Conservation (phyloP, 2,329 filamentous ascomycete genomes). For the Cytospora schulzeri region DNA sequence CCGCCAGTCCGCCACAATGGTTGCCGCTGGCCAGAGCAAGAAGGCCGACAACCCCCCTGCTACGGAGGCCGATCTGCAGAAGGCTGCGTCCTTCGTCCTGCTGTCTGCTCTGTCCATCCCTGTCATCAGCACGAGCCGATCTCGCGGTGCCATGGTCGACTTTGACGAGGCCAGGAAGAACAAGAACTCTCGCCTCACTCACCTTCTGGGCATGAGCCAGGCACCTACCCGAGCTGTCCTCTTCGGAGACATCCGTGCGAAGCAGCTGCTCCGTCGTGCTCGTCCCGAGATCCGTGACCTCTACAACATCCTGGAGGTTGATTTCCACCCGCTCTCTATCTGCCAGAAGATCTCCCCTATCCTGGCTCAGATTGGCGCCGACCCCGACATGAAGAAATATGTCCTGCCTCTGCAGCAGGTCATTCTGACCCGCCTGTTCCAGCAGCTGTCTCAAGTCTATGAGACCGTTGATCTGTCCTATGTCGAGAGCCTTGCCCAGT, state of each 20-base stretch:
- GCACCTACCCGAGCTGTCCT: constrained; percentile 86
- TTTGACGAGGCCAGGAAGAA: constrained; percentile 97
- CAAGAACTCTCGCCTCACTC: constrained; percentile 97
- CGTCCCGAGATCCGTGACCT: constrained; percentile 94
- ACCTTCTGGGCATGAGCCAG: constrained; percentile 89
- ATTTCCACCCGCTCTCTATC: constrained; percentile 98
- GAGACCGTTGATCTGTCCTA: constrained; percentile 95
- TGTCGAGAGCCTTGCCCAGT: constrained; percentile 89
- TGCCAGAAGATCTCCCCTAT: constrained; percentile 99
- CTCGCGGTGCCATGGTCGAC: constrained; percentile 92
- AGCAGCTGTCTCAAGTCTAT: constrained; percentile 98
- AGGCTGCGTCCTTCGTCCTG: constrained; percentile 92
- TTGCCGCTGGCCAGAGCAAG: constrained; percentile 81
- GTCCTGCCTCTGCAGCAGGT: constrained; percentile 95
- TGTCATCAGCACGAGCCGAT: constrained; percentile 97
- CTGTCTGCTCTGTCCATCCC: constrained; percentile 96
- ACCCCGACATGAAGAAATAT: constrained; percentile 97
- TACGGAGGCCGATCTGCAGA: constrained; percentile 86
- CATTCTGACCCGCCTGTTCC: constrained; percentile 96
- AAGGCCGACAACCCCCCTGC: constrained; percentile 94
- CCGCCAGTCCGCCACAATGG: constrained; percentile 81
- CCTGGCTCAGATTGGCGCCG: constrained; percentile 86
- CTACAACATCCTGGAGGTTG: constrained; percentile 98
- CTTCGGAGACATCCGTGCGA: constrained; percentile 95
- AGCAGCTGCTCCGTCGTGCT: constrained; percentile 89